phyloP scores from a whole-genome alignment of 2,329 filamentous ascomycete genomes.

The Periconia sp. region DNA sequence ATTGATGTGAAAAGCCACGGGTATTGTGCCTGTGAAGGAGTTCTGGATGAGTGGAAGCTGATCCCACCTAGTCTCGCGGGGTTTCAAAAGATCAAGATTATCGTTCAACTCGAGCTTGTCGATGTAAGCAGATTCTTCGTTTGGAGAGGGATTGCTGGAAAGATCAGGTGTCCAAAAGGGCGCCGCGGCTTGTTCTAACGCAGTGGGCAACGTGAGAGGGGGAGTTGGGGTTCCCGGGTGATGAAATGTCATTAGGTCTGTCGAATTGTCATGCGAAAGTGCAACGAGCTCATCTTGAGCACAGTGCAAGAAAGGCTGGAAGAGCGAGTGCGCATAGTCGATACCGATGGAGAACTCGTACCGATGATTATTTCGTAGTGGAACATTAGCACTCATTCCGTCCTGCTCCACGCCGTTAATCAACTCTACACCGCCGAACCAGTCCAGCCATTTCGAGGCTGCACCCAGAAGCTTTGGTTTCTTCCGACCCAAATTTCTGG shows the following conservation, averaged over 20 bases:
- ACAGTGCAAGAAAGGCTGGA: conserved; percentile 42
- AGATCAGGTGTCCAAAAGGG: conserved; percentile 41
- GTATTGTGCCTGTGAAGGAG: conserved; percentile 54
- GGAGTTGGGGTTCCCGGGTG: conserved; percentile 30
- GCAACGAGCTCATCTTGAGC: conserved; percentile 34
- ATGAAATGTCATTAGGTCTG: conserved; percentile 45
- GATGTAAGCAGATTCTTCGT: conserved; percentile 37
- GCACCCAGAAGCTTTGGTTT: too few species aligned
- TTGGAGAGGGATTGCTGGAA: conserved; percentile 32
- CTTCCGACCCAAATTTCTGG: conserved; percentile 51
- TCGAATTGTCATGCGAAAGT: conserved; percentile 37
- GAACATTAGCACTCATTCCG: conserved; percentile 19
- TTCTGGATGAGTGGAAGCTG: conserved; percentile 55
- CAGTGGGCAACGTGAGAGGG: conserved; percentile 49
- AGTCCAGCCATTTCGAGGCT: conserved; percentile 43
- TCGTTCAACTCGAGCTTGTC: conserved; percentile 30
- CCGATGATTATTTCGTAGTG: conserved; percentile 41
- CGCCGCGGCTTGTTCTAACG: conserved; percentile 29
- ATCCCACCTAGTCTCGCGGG: conserved; percentile 50
- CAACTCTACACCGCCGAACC: conserved; percentile 44
- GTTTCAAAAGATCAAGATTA: conserved; percentile 51
- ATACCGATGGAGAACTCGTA: conserved; percentile 61
- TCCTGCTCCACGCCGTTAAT: conserved; percentile 18
- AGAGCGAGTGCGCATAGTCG: conserved; percentile 59
- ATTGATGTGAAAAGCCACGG: conserved; percentile 51